Evolutionary conservation across 768 basidiomycete genomes (phyloP).

Genomic region (Mycena crocata): DNA sequence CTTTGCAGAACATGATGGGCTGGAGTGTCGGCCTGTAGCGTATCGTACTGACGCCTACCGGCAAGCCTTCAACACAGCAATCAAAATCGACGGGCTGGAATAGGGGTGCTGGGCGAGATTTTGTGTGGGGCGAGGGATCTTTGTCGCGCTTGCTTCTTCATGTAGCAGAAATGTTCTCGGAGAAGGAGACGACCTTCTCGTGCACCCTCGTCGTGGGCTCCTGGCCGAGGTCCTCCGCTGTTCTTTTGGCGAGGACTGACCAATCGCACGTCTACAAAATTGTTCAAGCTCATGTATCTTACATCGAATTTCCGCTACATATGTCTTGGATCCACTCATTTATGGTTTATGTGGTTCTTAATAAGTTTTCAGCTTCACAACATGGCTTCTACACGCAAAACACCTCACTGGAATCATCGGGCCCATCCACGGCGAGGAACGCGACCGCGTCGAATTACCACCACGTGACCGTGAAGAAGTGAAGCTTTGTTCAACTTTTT

Average conservation of each 20-base stretch:
- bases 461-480: too few species aligned
- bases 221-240: background rate
- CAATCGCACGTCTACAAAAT: background rate
- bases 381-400: too few species aligned
- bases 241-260: too few species aligned
- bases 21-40: slow-evolving; percentile 8
- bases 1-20: slow-evolving; percentile 5
- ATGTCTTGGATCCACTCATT: too few species aligned
- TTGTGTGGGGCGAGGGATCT: background rate
- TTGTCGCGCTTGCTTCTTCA: background rate
- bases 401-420: too few species aligned
- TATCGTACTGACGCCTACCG: background rate
- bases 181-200: background rate
- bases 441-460: too few species aligned
- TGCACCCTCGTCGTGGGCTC: background rate
- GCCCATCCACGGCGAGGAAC: too few species aligned
- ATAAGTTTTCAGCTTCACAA: too few species aligned
- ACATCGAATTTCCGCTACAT: too few species aligned
- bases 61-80: background rate
- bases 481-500: too few species aligned
- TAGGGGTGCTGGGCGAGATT: slow-evolving; percentile 1
- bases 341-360: too few species aligned
- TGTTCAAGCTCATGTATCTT: too few species aligned
- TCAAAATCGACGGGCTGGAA: background rate
- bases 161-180: background rate